phyloP scores from a whole-genome alignment of 805 yeast species.

The Tanozyma kutaoensis region DNA sequence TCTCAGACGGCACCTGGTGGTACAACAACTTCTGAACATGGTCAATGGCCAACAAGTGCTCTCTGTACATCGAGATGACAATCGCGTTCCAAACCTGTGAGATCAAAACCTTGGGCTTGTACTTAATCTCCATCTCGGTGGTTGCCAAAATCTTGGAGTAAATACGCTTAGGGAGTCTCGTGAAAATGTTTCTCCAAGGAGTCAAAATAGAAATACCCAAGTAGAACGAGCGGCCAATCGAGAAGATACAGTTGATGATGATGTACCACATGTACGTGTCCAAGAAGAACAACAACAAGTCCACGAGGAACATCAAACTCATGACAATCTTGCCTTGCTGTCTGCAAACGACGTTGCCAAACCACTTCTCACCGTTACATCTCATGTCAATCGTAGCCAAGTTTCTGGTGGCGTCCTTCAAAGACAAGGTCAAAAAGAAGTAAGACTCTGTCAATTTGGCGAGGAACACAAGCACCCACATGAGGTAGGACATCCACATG shows the following conservation, averaged over 20 bases:
- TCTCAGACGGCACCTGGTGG: slow-evolving; percentile 97
- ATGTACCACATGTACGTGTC: slow-evolving; percentile 99
- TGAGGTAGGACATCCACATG: slow-evolving; percentile 89
- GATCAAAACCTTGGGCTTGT: slow-evolving; percentile 94
- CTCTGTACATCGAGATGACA: slow-evolving; percentile 99
- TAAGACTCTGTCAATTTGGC: slow-evolving; percentile 89
- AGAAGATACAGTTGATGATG: slow-evolving; percentile 85
- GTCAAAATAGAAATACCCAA: slow-evolving; percentile 97
- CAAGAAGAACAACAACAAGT: slow-evolving; percentile 89
- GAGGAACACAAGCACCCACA: slow-evolving; percentile 82
- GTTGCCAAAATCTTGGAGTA: slow-evolving; percentile 97
- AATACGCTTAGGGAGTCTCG: slow-evolving; percentile 96
- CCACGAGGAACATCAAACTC: slow-evolving; percentile 88
- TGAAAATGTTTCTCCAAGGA: slow-evolving; percentile 98
- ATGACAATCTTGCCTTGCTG: slow-evolving; percentile 83
- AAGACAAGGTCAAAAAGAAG: slow-evolving; percentile 74
- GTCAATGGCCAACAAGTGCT: slow-evolving; percentile 93
- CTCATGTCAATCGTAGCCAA: slow-evolving; percentile 79
- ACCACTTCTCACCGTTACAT: slow-evolving; percentile 94
- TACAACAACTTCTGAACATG: slow-evolving; percentile 95
- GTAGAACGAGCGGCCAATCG: slow-evolving; percentile 96
- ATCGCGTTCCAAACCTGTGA: slow-evolving; percentile 99
- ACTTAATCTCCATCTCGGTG: slow-evolving; percentile 97
- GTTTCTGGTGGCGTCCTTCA: slow-evolving; percentile 91
- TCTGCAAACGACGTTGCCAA: slow-evolving; percentile 57